Percentiles rank a stretch among this genome's conserved stretches.
These are phyloP conservation scores for Neoboletus brunneissimus DNA, from an alignment of 768 basidiomycete genomes.

Conservation along the genomic window DNA sequence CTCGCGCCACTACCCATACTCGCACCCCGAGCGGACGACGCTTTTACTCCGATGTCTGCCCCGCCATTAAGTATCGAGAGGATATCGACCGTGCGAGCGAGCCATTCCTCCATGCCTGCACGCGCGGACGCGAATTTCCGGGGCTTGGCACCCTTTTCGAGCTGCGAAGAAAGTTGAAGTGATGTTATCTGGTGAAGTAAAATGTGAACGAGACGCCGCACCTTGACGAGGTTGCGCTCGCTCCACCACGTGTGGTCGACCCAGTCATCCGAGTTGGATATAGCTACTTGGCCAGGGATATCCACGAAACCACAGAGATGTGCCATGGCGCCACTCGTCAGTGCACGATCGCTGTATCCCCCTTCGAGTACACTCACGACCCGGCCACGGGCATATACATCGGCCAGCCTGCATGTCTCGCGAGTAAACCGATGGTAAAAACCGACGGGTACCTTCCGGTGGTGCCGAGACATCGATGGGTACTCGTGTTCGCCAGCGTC, in stretches of 20 bases:
- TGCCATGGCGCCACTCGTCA: slow-evolving; percentile 80
- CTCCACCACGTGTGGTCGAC: slow-evolving; percentile 24
- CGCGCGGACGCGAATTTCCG: slow-evolving; percentile 37
- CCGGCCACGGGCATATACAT: slow-evolving; percentile 61
- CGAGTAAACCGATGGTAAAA: slow-evolving; percentile 84
- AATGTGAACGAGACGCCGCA: slow-evolving; percentile 22
- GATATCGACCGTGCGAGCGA: slow-evolving; percentile 47
- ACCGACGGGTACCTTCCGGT: slow-evolving; percentile 80
- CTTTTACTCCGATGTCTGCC: not conserved
- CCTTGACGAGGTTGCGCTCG: slow-evolving; percentile 56
- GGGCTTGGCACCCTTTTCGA: slow-evolving; percentile 64
- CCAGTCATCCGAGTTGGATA: not conserved
- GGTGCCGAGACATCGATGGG: slow-evolving; percentile 86
- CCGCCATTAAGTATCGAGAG: slow-evolving; percentile 10
- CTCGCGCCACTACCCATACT: not conserved
- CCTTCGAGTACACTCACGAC: slow-evolving; percentile 92
- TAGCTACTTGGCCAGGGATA: not conserved
- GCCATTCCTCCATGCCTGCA: slow-evolving; percentile 47
- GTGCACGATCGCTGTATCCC: slow-evolving; percentile 88
- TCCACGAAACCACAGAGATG: slow-evolving; percentile 67
- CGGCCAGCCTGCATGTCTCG: slow-evolving; percentile 66
- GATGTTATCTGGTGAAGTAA: too few species aligned
- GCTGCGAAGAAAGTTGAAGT: slow-evolving; percentile 36
- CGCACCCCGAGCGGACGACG: not conserved
- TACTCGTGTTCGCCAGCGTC: slow-evolving; percentile 94